phyloP scores from a whole-genome alignment of 352 stramenopile genomes.

The Phytophthora ramorum region DNA sequence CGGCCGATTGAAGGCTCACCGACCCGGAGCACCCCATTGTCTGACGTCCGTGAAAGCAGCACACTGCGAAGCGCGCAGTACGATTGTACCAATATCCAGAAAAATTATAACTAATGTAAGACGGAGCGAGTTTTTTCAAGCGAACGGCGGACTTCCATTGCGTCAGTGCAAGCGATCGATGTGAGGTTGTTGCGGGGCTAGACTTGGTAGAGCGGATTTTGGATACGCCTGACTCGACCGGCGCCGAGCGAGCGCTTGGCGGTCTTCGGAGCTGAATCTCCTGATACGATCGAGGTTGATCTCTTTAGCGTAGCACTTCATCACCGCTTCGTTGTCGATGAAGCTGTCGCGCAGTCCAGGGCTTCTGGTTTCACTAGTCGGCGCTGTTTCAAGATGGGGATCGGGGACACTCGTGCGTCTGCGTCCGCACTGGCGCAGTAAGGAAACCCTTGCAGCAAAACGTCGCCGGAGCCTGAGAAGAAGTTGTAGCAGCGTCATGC shows the following conservation, averaged over 20 bases:
- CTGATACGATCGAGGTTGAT: slow-evolving; percentile 36
- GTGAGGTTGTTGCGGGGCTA: slow-evolving; percentile 16
- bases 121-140: slow-evolving; percentile 49
- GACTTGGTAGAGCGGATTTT: slow-evolving; percentile 21
- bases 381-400: slow-evolving; percentile 6
- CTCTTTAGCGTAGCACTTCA: slow-evolving; percentile 41
- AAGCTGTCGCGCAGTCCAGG: slow-evolving; percentile 21
- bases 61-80: slow-evolving; percentile 44
- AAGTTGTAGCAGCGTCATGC: slow-evolving; percentile 13
- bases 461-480: slow-evolving; percentile 11
- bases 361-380: not conserved
- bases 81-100: slow-evolving; percentile 44
- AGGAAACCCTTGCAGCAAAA: slow-evolving; percentile 8
- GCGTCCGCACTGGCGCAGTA: slow-evolving; percentile 19
- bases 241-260: slow-evolving; percentile 21
- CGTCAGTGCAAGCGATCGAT: slow-evolving; percentile 19
- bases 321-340: slow-evolving; percentile 38
- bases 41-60: slow-evolving; percentile 28
- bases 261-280: slow-evolving; percentile 36
- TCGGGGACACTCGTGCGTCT: slow-evolving; percentile 6
- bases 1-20: slow-evolving; percentile 34
- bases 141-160: not conserved
- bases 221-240: slow-evolving; percentile 1
- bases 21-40: slow-evolving; percentile 9
- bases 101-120: slow-evolving; percentile 54